Base-by-base conservation (phyloP, 345 rosid genomes). In the Balakata baccata region DNA sequence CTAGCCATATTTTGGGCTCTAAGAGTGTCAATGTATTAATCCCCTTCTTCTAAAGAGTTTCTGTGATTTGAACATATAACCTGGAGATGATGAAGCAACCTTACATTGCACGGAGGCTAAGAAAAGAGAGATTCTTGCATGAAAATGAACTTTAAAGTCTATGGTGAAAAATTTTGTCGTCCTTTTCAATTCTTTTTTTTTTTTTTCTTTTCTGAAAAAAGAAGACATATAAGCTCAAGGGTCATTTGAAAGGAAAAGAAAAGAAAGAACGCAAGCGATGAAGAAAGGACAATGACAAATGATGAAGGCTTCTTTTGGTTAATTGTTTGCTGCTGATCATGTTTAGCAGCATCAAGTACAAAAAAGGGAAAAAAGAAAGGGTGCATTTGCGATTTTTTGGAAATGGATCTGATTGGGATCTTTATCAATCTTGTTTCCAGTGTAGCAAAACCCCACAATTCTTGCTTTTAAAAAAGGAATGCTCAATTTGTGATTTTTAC, bases 81-180 rank as follows among this genome's bases (percentile, higher is more conserved):
- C 62, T 23, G 61, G 23, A 57, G 61, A 57, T 57, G 34, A 43
- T 64, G 37, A 43, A 64, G 52, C 68, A 43, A n/a, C 16, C 49
- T 43, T 43, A 11, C 50, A 2, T 34, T 64, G 67, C 50, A 18
- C 20, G 2, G 22, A 7, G 22, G 16, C 67, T 41, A 41, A 0
- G 9, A 64, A 64, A 34, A 62, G 22, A 39, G 22, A 39, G 46
- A 37, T 45, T 43, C 17, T 43, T 22, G 25, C 25, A 3, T 64
- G 29, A 64, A 20, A 43, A 64, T 45, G 7, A 45, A 9, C 34
- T n/a, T n/a, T 10, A 11, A n/a, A 64, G 34, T 20, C 7, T 22
- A 20, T 57, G 61, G 34, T 57, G 61, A 20, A 57, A 20, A 8
- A 5, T 54, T 54, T 54, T 54, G 25, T 3, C 18, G 18, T 18